Percentiles rank a stretch among this genome's conserved stretches.
These are phyloP conservation scores for Paecilomyces sp. DNA, from an alignment of 2,329 filamentous ascomycete species.

Conservation along the genomic window DNA sequence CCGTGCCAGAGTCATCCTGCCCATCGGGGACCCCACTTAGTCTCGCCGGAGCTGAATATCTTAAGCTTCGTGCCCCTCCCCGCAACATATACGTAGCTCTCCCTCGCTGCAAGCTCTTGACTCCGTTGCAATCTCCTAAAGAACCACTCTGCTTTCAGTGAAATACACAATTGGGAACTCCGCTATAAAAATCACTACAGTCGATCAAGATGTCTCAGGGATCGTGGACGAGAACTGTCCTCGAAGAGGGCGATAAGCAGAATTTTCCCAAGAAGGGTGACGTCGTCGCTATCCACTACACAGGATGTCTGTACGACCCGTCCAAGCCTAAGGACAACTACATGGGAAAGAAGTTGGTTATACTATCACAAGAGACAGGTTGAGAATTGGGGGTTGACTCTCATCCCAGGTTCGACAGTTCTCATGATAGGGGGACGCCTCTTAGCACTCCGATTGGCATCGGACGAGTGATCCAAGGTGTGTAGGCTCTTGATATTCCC, in stretches of 20 bases:
- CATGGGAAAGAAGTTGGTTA: constrained; percentile 60
- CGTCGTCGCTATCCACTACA: constrained; percentile 82
- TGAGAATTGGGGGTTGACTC: constrained; percentile 1
- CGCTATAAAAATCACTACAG: neutral
- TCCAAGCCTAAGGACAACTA: constrained; percentile 48
- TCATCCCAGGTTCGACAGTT: constrained; percentile 73
- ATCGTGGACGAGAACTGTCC: constrained; percentile 51
- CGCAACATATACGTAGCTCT: neutral
- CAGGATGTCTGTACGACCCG: constrained; percentile 71
- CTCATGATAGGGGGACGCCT: constrained; percentile 57
- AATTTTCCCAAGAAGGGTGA: constrained; percentile 59
- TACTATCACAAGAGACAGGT: constrained; percentile 2
- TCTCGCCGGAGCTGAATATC: neutral
- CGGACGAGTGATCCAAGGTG: constrained; percentile 81
- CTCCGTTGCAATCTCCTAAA: neutral
- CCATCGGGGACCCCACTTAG: neutral
- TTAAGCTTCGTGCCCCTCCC: neutral
- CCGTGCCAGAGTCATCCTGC: neutral
- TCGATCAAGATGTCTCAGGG: neutral
- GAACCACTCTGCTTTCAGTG: neutral
- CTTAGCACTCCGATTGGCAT: constrained; percentile 74
- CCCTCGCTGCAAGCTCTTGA: neutral
- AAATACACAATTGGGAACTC: neutral
- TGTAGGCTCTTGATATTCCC: constrained; percentile 9
- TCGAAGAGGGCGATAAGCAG: constrained; percentile 55